phyloP scores from a whole-genome alignment of 257 asterid species.

The Ocimum tenuiflorum region DNA sequence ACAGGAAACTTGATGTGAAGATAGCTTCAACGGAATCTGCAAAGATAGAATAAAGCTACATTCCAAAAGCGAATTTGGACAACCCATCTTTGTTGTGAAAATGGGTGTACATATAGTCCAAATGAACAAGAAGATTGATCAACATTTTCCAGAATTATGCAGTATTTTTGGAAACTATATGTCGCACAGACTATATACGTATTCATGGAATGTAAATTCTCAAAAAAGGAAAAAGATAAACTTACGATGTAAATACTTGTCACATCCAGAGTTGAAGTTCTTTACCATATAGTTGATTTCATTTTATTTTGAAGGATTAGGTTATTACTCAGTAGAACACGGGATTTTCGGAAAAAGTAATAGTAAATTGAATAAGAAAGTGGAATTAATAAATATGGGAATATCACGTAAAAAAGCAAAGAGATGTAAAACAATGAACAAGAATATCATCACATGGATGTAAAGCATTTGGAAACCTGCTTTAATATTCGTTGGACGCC shows the following conservation, averaged over 20 bases:
- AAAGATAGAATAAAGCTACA: conserved; percentile 27
- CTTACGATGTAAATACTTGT: too few relatives aligned
- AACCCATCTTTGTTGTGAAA: conserved; percentile 28
- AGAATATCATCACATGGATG: conserved; percentile 26
- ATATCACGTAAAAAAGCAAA: not conserved
- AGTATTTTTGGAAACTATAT: not conserved
- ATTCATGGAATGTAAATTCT: not conserved
- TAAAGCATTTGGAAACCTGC: conserved; percentile 5
- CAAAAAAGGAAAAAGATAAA: too few relatives aligned
- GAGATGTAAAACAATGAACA: not conserved
- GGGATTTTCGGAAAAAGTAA: too few relatives aligned
- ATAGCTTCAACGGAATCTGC: conserved; percentile 14
- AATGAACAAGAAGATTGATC: conserved; percentile 4
- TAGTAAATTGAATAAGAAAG: not conserved
- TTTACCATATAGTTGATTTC: too few relatives aligned
- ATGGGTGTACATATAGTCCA: not conserved
- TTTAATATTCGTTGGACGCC: conserved; percentile 5
- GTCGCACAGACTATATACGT: too few relatives aligned
- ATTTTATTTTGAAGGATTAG: too few relatives aligned
- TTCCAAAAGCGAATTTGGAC: conserved; percentile 25
- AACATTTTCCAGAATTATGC: not conserved
- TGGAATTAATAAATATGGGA: not conserved
- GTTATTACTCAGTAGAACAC: too few relatives aligned
- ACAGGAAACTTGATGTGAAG: conserved; percentile 12
- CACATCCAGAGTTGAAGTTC: too few relatives aligned